Evolutionary conservation across 345 rosid genomes (phyloP), one percentile per base, ranked within the genome.

Genomic region (Sonneratia alba): DNA sequence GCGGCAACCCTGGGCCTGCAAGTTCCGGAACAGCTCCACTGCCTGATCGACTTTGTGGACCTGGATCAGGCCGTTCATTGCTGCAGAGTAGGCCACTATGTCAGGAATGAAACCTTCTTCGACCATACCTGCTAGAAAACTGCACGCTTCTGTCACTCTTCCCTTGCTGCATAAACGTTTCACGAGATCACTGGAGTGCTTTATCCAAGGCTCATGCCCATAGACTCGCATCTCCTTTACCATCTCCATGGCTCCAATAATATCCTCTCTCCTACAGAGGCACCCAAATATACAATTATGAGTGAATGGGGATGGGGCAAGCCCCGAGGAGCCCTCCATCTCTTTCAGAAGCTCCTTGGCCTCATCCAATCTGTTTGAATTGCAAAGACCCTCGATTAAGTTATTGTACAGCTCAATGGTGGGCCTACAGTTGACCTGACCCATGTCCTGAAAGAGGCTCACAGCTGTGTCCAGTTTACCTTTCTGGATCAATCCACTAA

Each of bases 131-230:
- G 72, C 75, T 40, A 93, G 91, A 80, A 87, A 93, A 24, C 73
- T 71, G 74, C 90, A 83, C 71, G 94, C 94, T 74, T 91, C 90
- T 68, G 75, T 18, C 27, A 79, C 86, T 70, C 79, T 88, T 68
- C 87, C 85, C 74, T 73, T 72, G 75, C 83, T 81, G 67, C 91
- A 89, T 62, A 91, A 78, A 37, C 76, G 81, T 67, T 82, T 87
- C 1, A 91, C 88, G 42, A 93, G 89, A 66, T 75, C 78, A 74
- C 90, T 88, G 61, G 88, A 81, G 78, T 89, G 85, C 78, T 91
- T 93, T 72, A 85, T 81, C 92, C 92, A 93, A 16, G 98, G 98
- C 77, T 85, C 82, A 45, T 84, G 87, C 71, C 96, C 97, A 79
- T 85, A 77, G 70, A 81, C 40, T 22, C 91, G 90, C 98, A 93